Evolutionary conservation across 192 early-diverging fungal species (phyloP), one percentile per base, ranked within the genome.

Genomic region (Cladochytrium replicatum): DNA sequence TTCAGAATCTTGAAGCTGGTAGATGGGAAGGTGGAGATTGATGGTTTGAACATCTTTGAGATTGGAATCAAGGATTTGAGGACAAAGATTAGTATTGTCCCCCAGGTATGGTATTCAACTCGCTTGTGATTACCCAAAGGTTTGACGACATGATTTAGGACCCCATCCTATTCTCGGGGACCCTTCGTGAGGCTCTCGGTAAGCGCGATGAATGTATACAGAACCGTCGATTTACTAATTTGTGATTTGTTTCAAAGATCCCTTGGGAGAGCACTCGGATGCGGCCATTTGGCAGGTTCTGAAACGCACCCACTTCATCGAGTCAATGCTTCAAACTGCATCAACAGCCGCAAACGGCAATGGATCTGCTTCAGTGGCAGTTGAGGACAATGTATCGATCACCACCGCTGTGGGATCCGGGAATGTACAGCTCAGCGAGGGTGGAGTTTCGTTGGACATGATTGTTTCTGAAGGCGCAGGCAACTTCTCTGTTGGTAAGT

Each of bases 1-100:
- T 74, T 90, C 60, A 73, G 88, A 17, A 87, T 92, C 40, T 63
- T 88, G 57, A 79, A 84, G 52, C 67, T 80, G 1, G 48, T 30
- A 0, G 19, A 22, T 3, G 87, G 87, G 22, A 29, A 55, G 11
- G 86, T 95, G 26, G 26, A 59, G 0, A 71, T 95, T 38, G 91
- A 93, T 50, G 81, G 75, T 31, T 60, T 89, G 15, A 80, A 91
- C 46, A 81, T 88, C 24, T 41, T 62, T 0, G 48, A 63, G 17
- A 65, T 92, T 39, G 80, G 84, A 13, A 54, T 88, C 28, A 69
- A 83, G 44, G 82, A 89, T 37, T 58, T 93, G 32, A 84, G 90
- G 3, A 67, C 66, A n/a, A 64, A 69, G 19, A 55, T 93, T 41
- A 80, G 81, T 21, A 85, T 88, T 29, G 85, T 91, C 39, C 84